These are phyloP conservation scores for Phytopythium ostracodes DNA, from an alignment of 352 stramenopile species.

Conservation along the genomic window DNA sequence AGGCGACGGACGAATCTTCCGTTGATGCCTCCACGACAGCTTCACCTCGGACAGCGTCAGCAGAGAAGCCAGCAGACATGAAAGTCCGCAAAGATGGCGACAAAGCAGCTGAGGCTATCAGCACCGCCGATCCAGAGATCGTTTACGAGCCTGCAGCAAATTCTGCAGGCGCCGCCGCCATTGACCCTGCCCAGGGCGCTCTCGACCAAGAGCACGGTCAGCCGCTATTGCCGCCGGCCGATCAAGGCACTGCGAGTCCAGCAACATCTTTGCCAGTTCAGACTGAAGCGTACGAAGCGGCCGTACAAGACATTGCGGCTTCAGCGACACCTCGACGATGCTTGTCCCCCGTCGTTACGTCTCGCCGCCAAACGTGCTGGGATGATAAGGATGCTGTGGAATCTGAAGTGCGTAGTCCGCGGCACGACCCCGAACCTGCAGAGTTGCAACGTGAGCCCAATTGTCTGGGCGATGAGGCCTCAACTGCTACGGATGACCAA, in stretches of 20 bases:
- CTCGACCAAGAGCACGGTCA: not conserved
- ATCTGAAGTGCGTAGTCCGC: too few species aligned
- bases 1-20: not conserved
- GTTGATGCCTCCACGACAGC: not conserved
- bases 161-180: not conserved
- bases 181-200: too few species aligned
- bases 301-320: not conserved
- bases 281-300: not conserved
- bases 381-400: not conserved
- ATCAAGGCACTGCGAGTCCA: not conserved
- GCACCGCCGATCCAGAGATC: not conserved
- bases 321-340: not conserved
- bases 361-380: constrained; percentile 3
- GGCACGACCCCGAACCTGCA: not conserved
- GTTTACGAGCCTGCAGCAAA: not conserved
- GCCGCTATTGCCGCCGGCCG: not conserved
- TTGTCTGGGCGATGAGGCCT: too few species aligned
- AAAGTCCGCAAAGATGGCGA: not conserved
- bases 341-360: not conserved
- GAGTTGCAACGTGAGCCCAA: not conserved
- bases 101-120: not conserved
- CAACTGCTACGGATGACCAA: too few species aligned
- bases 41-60: not conserved
- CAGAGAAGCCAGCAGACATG: not conserved
- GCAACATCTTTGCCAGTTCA: not conserved